Evolutionary conservation across 176 grass and related monocot genomes (phyloP).

Genomic region (Bolboschoenus planiculmis): DNA sequence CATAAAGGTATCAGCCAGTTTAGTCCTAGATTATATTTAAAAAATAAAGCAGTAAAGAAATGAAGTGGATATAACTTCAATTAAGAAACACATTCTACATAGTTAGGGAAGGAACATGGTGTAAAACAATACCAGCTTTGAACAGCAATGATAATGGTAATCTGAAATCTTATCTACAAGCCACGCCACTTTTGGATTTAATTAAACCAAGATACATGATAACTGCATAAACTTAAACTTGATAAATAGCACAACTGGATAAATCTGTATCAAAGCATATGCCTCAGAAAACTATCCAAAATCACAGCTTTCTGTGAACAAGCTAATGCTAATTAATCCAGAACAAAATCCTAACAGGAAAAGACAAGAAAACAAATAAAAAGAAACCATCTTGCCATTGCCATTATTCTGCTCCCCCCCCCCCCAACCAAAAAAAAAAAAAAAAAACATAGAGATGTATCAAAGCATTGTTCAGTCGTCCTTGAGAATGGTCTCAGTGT

Average conservation of each 20-base stretch:
- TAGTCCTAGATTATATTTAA: not conserved
- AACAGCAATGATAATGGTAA: not conserved
- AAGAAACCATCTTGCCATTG: too few relatives aligned
- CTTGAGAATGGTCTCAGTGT: constrained; percentile 40
- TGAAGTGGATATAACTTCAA: not conserved
- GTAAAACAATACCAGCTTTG: not conserved
- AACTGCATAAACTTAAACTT: too few relatives aligned
- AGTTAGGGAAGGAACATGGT: too few relatives aligned
- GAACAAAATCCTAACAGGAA: not conserved
- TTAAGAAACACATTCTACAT: not conserved
- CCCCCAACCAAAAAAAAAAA: too few relatives aligned
- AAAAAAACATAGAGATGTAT: not conserved
- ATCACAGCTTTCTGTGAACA: not conserved
- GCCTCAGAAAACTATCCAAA: not conserved
- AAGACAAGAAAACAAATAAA: not conserved
- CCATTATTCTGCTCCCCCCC: not conserved
- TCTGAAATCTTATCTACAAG: too few relatives aligned
- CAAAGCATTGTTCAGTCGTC: constrained; percentile 33
- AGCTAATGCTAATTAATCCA: not conserved
- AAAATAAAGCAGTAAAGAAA: not conserved
- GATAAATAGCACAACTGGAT: not conserved
- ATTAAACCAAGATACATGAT: too few relatives aligned
- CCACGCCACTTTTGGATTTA: too few relatives aligned
- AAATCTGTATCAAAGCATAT: not conserved
- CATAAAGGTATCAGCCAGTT: not conserved